phyloP scores from a whole-genome alignment of 2,329 filamentous ascomycete genomes.

The Aureobasidium sp. region DNA sequence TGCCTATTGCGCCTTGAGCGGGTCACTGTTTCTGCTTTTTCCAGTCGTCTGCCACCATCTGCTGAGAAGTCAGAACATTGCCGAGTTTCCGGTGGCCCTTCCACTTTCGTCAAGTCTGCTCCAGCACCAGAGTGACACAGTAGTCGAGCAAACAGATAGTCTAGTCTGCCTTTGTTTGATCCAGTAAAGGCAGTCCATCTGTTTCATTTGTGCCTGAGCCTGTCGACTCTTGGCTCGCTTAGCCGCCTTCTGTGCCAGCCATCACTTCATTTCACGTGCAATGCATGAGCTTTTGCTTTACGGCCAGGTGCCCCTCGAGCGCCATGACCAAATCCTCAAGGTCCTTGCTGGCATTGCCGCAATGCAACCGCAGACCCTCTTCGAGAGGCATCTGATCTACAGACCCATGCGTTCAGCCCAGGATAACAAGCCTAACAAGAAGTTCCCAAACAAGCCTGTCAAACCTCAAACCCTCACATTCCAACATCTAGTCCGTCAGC shows the following conservation, averaged over 20 bases:
- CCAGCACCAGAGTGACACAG: not conserved
- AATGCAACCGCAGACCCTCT: conserved; percentile 48
- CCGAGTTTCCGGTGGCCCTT: not conserved
- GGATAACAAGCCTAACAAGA: conserved; percentile 32
- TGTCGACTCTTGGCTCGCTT: not conserved
- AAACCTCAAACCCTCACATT: conserved; percentile 12
- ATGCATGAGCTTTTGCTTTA: conserved; percentile 58
- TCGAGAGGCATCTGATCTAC: conserved; percentile 51
- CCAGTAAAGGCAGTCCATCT: not conserved
- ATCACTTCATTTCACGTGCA: not conserved
- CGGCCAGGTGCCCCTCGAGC: conserved; percentile 46
- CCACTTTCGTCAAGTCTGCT: not conserved
- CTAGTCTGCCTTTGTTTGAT: not conserved
- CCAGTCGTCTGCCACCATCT: not conserved
- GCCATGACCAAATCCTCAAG: conserved; percentile 52
- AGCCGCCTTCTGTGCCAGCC: not conserved
- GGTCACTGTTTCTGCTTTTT: not conserved
- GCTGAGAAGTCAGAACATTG: not conserved
- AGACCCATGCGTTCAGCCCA: conserved; percentile 36
- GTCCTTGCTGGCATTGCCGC: conserved; percentile 53
- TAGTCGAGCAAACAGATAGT: not conserved
- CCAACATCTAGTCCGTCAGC: conserved; percentile 17
- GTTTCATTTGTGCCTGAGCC: not conserved
- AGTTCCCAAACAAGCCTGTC: conserved; percentile 19
- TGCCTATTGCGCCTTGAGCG: not conserved